A percentile compares a stretch with the other conserved stretches of the same genome.
Conservation (phyloP, 345 rosid species). For the Eucalyptus curtisii region DNA sequence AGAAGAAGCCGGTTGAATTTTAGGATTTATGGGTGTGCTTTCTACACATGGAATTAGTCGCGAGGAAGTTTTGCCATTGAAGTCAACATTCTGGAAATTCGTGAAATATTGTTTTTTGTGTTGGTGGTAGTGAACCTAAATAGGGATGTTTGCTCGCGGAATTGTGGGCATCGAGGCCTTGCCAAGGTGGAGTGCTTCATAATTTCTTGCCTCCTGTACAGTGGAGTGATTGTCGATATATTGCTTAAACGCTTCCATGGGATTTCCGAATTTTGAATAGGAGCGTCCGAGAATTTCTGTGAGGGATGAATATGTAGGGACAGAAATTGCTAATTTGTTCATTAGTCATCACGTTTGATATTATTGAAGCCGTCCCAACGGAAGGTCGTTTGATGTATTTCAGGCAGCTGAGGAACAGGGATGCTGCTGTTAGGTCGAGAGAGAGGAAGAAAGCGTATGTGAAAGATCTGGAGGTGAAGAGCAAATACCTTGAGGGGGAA, state of each 20-base stretch:
- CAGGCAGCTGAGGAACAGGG: constrained; percentile 86
- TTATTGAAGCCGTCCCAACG: neutral
- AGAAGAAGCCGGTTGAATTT: neutral
- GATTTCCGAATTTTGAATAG: neutral
- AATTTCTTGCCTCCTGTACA: neutral
- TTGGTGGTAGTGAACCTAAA: neutral
- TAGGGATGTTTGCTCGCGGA: neutral
- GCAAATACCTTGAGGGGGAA: constrained; percentile 70
- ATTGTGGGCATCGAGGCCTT: neutral
- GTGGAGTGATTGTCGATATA: neutral
- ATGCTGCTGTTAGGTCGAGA: constrained; percentile 77
- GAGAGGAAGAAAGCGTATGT: constrained; percentile 81
- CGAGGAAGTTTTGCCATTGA: neutral
- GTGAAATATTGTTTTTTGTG: neutral
- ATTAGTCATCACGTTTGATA: neutral
- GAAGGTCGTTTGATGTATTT: neutral
- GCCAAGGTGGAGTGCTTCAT: neutral
- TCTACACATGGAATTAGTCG: neutral
- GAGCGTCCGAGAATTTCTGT: neutral
- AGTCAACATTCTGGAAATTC: neutral
- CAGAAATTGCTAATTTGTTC: neutral
- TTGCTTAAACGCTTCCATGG: neutral
- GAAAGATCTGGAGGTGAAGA: constrained; percentile 71
- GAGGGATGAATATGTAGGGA: neutral
- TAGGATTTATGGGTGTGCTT: neutral